A percentile compares a stretch with the other conserved stretches of the same genome.
phyloP scores from a whole-genome alignment of 805 yeast genomes.

The Candida nonsorbophila region DNA sequence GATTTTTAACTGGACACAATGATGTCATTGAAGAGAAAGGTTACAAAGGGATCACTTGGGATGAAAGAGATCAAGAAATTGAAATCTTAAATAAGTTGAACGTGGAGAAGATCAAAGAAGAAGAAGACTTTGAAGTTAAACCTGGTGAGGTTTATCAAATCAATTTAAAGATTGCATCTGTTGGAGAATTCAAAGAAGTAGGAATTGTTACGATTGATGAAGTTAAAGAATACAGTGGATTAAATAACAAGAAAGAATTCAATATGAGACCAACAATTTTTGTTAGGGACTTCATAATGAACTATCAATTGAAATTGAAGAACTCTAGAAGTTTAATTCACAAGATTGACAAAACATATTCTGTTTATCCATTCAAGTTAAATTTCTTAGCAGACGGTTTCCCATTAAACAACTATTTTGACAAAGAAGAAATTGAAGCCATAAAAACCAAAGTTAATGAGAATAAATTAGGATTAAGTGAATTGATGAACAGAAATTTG shows the following conservation, averaged over 20 bases:
- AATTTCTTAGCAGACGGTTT: constrained; percentile 60
- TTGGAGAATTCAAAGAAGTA: constrained; percentile 45
- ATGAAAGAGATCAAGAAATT: constrained; percentile 74
- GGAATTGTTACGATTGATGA: constrained; percentile 68
- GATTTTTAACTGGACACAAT: constrained; percentile 94
- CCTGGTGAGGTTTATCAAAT: constrained; percentile 85
- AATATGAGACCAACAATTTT: constrained; percentile 65
- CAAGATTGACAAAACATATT: constrained; percentile 63
- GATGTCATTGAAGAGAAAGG: constrained; percentile 89
- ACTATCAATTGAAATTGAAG: constrained; percentile 69
- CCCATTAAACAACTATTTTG: constrained; percentile 44
- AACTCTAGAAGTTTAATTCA: constrained; percentile 67
- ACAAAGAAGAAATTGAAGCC: constrained; percentile 35
- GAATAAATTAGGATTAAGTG: constrained; percentile 71
- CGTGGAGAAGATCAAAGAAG: constrained; percentile 14
- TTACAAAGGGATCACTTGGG: constrained; percentile 88
- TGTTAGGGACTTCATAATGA: constrained; percentile 82
- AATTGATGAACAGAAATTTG: constrained; percentile 74
- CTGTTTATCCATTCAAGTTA: constrained; percentile 91
- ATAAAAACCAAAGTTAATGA: constrained; percentile 54
- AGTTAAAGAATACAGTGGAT: constrained; percentile 59
- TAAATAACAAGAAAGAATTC: constrained; percentile 49
- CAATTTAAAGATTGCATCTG: constrained; percentile 77
- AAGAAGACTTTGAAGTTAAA: constrained; percentile 61
- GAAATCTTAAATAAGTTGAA: constrained; percentile 37